Evolutionary conservation across 78 protist species (phyloP).

Genomic region (Speleostelium caveatum): DNA sequence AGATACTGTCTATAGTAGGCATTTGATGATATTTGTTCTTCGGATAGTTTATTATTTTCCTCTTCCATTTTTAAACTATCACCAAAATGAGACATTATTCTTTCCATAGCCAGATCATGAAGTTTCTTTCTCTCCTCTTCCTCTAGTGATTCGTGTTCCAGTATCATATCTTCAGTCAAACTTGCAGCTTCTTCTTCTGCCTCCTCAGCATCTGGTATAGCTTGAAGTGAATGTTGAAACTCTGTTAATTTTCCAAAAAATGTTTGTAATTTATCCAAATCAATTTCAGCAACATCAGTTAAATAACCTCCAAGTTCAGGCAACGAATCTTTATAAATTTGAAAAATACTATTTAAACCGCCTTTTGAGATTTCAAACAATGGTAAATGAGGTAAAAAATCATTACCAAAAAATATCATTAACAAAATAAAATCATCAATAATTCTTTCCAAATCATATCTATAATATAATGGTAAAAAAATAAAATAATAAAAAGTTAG

Average conservation of each 20-base stretch:
- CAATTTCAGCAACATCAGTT: slow-evolving; percentile 84
- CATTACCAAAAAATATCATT: slow-evolving; percentile 98
- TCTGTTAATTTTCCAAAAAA: slow-evolving; percentile 63
- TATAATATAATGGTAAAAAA: too few relatives aligned
- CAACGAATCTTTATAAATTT: slow-evolving; percentile 79
- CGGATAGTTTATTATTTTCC: slow-evolving; percentile 13
- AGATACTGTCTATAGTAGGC: slow-evolving; percentile 60
- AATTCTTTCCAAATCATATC: slow-evolving; percentile 92
- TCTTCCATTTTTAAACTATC: slow-evolving; percentile 5
- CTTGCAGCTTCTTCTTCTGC: not conserved
- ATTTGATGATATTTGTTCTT: too few relatives aligned
- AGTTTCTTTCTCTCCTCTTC: slow-evolving; percentile 19
- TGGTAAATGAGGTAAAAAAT: slow-evolving; percentile 99
- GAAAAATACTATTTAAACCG: slow-evolving; percentile 90
- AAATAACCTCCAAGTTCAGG: slow-evolving; percentile 91
- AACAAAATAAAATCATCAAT: slow-evolving; percentile 98
- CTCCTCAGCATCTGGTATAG: not conserved
- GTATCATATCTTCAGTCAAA: not conserved
- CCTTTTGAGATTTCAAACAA: slow-evolving; percentile 96
- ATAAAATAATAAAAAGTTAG: too few relatives aligned
- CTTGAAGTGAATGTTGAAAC: slow-evolving; percentile 43
- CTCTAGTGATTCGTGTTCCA: slow-evolving; percentile 16
- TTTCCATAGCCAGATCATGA: slow-evolving; percentile 35
- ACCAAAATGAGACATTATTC: slow-evolving; percentile 28
- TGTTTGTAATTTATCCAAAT: slow-evolving; percentile 63